These are phyloP conservation scores for Didymella sp. DNA, from an alignment of 2,329 filamentous ascomycete species.

Conservation along the genomic window DNA sequence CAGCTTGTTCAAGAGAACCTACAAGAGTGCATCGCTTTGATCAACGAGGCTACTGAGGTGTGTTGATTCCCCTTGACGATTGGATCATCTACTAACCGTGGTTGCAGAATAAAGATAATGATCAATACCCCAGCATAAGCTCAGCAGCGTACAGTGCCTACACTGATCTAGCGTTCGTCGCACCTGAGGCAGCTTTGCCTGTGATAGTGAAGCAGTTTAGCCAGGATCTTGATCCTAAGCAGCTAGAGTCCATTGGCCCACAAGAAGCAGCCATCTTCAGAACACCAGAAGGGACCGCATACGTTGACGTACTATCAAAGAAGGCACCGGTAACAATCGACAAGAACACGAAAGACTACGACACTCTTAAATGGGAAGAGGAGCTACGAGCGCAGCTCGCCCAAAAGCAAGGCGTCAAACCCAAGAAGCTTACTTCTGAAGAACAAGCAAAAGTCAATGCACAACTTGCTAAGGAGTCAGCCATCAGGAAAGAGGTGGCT, in stretches of 20 bases:
- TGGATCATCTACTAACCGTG: slow-evolving; percentile 2
- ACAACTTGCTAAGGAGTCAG: slow-evolving; percentile 85
- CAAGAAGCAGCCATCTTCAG: slow-evolving; percentile 92
- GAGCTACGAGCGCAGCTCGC: slow-evolving; percentile 86
- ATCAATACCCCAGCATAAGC: slow-evolving; percentile 56
- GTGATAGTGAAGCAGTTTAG: slow-evolving; percentile 76
- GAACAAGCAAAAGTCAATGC: slow-evolving; percentile 90
- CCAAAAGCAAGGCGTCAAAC: slow-evolving; percentile 82
- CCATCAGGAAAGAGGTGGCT: slow-evolving; percentile 76
- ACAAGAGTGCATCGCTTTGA: slow-evolving; percentile 70
- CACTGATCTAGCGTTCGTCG: slow-evolving; percentile 91
- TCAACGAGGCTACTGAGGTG: slow-evolving; percentile 66
- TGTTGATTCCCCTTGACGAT: slow-evolving; percentile 26
- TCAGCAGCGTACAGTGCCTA: slow-evolving; percentile 82
- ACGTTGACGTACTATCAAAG: slow-evolving; percentile 88
- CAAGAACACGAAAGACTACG: slow-evolving; percentile 94
- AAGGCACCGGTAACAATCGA: slow-evolving; percentile 76
- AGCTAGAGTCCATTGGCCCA: slow-evolving; percentile 76
- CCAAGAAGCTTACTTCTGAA: slow-evolving; percentile 88
- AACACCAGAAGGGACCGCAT: slow-evolving; percentile 85
- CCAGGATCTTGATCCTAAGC: slow-evolving; percentile 72
- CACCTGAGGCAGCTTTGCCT: slow-evolving; percentile 80
- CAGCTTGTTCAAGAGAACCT: slow-evolving; percentile 71
- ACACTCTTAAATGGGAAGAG: slow-evolving; percentile 96
- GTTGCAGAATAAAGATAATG: slow-evolving; percentile 31